These are phyloP conservation scores for Thyridium curvatum DNA, from an alignment of 2,329 filamentous ascomycete species.

Conservation along the genomic window DNA sequence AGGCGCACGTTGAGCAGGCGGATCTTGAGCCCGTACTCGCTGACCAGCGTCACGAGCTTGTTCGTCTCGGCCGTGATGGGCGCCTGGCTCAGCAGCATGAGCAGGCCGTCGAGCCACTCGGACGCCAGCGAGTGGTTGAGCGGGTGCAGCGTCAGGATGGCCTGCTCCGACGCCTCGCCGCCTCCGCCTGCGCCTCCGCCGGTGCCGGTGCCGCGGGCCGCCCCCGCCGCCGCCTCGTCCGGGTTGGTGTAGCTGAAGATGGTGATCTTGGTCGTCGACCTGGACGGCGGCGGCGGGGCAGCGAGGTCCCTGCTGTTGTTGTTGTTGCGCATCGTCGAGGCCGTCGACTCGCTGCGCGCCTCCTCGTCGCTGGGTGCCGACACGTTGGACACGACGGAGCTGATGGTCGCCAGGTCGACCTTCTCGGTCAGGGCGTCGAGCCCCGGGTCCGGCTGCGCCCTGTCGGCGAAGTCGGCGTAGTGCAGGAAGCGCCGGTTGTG, in stretches of 20 bases:
- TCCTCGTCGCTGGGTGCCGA: slow-evolving; percentile 57
- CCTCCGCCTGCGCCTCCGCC: slow-evolving; percentile 18
- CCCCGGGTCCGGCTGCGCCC: slow-evolving; percentile 57
- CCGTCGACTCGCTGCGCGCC: slow-evolving; percentile 34
- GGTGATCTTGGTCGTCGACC: slow-evolving; percentile 76
- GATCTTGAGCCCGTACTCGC: slow-evolving; percentile 89
- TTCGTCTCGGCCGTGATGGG: slow-evolving; percentile 97
- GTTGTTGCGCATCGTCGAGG: slow-evolving; percentile 31
- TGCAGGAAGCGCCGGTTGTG: slow-evolving; percentile 88
- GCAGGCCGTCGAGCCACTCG: slow-evolving; percentile 91
- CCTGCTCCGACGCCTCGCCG: slow-evolving; percentile 53
- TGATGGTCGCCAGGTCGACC: slow-evolving; percentile 81
- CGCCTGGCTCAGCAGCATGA: slow-evolving; percentile 91
- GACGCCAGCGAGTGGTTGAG: slow-evolving; percentile 76
- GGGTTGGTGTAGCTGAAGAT: slow-evolving; percentile 66
- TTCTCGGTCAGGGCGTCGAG: slow-evolving; percentile 72
- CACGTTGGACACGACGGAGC: slow-evolving; percentile 90
- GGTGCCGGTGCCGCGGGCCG: too few species aligned
- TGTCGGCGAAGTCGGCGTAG: slow-evolving; percentile 75
- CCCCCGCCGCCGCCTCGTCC: slow-evolving; percentile 25
- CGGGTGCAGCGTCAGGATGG: slow-evolving; percentile 79
- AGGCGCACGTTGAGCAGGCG: slow-evolving; percentile 84
- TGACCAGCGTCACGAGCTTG: slow-evolving; percentile 78
- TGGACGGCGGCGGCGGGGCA: slow-evolving; percentile 14
- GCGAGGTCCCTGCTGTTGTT: slow-evolving; percentile 3